Percentiles rank a stretch among this genome's conserved stretches.
Conservation (phyloP, 1,284 basidiomycete genomes). For the Chalciporus sp. region DNA sequence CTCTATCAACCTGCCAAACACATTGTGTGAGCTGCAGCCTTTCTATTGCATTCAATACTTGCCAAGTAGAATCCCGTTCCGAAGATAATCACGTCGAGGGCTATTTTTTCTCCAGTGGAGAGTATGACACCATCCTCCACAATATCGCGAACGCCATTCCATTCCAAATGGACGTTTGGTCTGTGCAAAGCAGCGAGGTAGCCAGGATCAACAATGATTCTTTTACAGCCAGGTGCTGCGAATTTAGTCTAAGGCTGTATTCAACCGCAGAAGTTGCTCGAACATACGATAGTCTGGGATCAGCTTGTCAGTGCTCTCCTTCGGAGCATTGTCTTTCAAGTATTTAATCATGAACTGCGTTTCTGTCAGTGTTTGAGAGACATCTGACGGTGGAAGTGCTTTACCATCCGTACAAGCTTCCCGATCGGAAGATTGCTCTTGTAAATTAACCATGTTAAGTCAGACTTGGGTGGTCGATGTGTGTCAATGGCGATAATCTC, state of each 20-base stretch:
- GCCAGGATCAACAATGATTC: conserved; percentile 48
- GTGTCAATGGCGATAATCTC: neutral
- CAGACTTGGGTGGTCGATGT: conserved; percentile 5
- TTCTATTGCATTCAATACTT: conserved; percentile 15
- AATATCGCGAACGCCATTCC: conserved; percentile 46
- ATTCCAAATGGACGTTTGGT: conserved; percentile 53
- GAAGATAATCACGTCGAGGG: conserved; percentile 54
- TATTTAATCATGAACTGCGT: conserved; percentile 28
- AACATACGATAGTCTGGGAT: conserved; percentile 51
- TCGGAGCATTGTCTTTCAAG: conserved; percentile 48
- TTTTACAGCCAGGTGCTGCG: conserved; percentile 55
- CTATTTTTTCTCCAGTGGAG: conserved; percentile 48
- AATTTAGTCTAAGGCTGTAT: neutral
- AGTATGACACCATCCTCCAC: conserved; percentile 49
- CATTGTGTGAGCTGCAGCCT: neutral
- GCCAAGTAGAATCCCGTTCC: conserved; percentile 52
- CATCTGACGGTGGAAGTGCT: neutral
- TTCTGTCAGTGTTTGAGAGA: neutral
- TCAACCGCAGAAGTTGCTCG: neutral
- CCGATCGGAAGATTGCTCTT: neutral
- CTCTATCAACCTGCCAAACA: conserved; percentile 7
- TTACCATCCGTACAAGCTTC: conserved; percentile 9
- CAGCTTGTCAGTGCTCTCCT: conserved; percentile 44
- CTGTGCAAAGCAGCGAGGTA: conserved; percentile 52
- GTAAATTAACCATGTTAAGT: conserved; percentile 15